Evolutionary conservation across 768 basidiomycete species (phyloP).

Genomic region (Boletellus emodensis): DNA sequence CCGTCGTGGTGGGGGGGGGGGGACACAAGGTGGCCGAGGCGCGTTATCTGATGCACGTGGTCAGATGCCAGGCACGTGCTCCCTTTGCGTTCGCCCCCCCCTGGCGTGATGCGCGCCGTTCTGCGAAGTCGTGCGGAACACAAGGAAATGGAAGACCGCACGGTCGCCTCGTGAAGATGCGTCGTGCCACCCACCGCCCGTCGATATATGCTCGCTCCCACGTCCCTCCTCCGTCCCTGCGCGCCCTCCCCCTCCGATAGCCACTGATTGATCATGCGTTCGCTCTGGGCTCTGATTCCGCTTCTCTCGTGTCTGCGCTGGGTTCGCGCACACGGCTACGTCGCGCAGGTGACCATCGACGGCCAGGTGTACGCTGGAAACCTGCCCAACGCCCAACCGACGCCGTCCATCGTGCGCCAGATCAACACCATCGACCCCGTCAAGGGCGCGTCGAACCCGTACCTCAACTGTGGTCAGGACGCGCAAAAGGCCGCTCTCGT

Average conservation of each 20-base stretch:
- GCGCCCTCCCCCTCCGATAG: neutral
- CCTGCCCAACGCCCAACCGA: conserved; percentile 36
- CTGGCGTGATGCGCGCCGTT: no score
- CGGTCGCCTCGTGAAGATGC: conserved; percentile 16
- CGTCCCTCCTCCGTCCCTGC: neutral
- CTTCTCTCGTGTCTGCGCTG: conserved; percentile 11
- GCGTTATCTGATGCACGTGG: no score
- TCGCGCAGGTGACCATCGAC: conserved; percentile 41
- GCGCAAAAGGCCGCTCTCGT: conserved; percentile 48
- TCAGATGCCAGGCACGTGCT: no score
- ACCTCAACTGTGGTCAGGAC: conserved; percentile 56
- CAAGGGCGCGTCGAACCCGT: conserved; percentile 54
- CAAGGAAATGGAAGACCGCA: conserved; percentile 10
- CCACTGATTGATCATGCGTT: no score
- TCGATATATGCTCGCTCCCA: neutral
- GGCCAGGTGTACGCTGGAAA: conserved; percentile 43
- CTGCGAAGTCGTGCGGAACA: neutral
- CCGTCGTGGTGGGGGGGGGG: no score
- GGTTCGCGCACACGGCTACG: conserved; percentile 43
- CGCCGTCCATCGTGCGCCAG: conserved; percentile 42
- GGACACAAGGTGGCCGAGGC: no score
- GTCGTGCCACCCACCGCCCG: conserved; percentile 16
- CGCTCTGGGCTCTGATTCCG: neutral
- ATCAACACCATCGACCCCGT: conserved; percentile 43
- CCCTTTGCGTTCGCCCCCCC: no score